Evolutionary conservation across 1,284 basidiomycete species (phyloP).

Genomic region (Sporisorium exsertum): DNA sequence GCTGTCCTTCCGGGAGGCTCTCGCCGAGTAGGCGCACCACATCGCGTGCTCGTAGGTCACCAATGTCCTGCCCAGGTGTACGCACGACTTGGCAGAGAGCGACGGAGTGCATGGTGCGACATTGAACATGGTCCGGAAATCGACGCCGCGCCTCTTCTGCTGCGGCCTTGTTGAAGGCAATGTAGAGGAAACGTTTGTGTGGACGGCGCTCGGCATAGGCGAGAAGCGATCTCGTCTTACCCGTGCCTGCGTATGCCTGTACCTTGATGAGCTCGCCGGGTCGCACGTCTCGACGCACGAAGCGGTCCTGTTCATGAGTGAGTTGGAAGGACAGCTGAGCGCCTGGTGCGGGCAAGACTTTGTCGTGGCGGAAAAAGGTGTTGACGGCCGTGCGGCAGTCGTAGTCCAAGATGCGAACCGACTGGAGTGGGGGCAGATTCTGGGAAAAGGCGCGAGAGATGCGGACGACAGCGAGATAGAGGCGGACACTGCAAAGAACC

Average conservation of each 20-base stretch:
- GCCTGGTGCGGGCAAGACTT: constrained; percentile 9
- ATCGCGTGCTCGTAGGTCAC: constrained; percentile 54
- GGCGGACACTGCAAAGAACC: constrained; percentile 52
- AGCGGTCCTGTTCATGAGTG: constrained; percentile 59
- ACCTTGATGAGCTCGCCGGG: constrained; percentile 59
- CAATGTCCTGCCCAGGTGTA: constrained; percentile 49
- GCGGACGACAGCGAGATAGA: constrained; percentile 54
- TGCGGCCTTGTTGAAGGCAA: constrained; percentile 64
- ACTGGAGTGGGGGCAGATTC: constrained; percentile 36
- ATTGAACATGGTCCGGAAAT: constrained; percentile 60
- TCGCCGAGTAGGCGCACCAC: constrained; percentile 48
- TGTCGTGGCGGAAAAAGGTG: constrained; percentile 43
- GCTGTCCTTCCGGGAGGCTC: constrained; percentile 52
- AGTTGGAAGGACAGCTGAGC: constrained; percentile 34
- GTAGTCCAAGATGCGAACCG: constrained; percentile 52
- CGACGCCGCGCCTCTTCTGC: constrained; percentile 48
- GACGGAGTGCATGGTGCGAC: constrained; percentile 64
- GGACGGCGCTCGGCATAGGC: constrained; percentile 58
- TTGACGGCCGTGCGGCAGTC: constrained; percentile 47
- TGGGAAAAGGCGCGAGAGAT: constrained; percentile 50
- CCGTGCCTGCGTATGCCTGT: constrained; percentile 63
- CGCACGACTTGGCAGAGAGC: constrained; percentile 53
- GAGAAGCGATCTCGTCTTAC: constrained; percentile 60
- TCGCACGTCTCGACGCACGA: constrained; percentile 51
- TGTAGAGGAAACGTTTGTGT: constrained; percentile 56